Evolutionary conservation across 2,329 filamentous ascomycete species (phyloP).

Genomic region (Fusarium pseudonygamai): DNA sequence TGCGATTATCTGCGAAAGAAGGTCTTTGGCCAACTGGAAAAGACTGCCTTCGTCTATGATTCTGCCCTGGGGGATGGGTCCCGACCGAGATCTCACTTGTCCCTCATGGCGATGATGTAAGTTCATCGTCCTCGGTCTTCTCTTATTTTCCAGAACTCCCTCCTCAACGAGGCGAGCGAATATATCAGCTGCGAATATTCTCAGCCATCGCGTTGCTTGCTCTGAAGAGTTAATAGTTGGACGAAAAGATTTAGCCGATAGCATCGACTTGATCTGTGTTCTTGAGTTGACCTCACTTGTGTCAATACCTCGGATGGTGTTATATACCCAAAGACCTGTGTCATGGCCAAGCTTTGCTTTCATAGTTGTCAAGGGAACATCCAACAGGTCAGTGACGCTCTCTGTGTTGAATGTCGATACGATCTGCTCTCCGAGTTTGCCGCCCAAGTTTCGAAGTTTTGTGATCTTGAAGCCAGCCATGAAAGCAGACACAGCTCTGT

Average conservation of each 20-base stretch:
- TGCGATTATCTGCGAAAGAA: constrained; percentile 79
- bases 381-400: constrained; percentile 76
- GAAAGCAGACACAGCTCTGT: constrained; percentile 82
- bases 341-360: constrained; percentile 84
- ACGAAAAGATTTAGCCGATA: constrained; percentile 94
- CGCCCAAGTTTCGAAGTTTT: constrained; percentile 93
- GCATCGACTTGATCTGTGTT: constrained; percentile 96
- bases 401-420: constrained; percentile 85
- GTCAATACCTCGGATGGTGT: constrained; percentile 86
- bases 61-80: constrained; percentile 80
- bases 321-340: constrained; percentile 85
- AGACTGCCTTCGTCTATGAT: constrained; percentile 76
- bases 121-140: constrained; percentile 85
- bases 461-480: constrained; percentile 89
- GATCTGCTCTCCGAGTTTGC: constrained; percentile 90
- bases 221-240: constrained; percentile 82
- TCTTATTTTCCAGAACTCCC: constrained; percentile 85
- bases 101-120: constrained; percentile 80
- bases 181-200: constrained; percentile 92
- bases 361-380: constrained; percentile 77
- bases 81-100: constrained; percentile 78
- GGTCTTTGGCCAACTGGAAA: constrained; percentile 77
- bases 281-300: constrained; percentile 87
- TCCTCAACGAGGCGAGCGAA: constrained; percentile 90
- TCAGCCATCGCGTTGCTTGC: constrained; percentile 84